phyloP scores from a whole-genome alignment of 2,329 filamentous ascomycete genomes.

The Hypoxylon sp. region DNA sequence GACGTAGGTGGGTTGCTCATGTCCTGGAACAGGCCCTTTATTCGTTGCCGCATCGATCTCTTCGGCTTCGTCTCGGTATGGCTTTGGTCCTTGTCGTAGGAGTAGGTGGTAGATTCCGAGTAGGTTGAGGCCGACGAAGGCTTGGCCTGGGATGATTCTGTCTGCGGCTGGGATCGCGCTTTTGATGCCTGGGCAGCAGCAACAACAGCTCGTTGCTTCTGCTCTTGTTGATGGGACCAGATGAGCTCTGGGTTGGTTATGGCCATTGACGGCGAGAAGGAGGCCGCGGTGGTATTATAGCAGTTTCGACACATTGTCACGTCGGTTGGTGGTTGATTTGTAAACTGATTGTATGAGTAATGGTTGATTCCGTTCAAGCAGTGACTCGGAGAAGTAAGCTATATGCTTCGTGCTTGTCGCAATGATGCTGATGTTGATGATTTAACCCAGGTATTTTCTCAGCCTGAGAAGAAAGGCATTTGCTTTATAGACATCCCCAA shows the following conservation, averaged over 20 bases:
- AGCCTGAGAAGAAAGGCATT: constrained; percentile 28
- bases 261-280: constrained; percentile 39
- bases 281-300: constrained; percentile 27
- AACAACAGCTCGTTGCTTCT: constrained; percentile 30
- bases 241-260: constrained; percentile 44
- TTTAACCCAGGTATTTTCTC: not conserved
- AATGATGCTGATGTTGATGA: constrained; percentile 8
- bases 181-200: constrained; percentile 1
- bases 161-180: not conserved
- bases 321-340: constrained; percentile 4
- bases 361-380: not conserved
- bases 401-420: not conserved
- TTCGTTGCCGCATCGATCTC: constrained; percentile 37
- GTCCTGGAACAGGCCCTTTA: constrained; percentile 32
- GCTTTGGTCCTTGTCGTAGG: constrained; percentile 40
- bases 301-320: constrained; percentile 35
- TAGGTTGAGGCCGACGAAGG: constrained; percentile 40
- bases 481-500: constrained; percentile 27
- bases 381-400: not conserved
- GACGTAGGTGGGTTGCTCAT: constrained; percentile 25
- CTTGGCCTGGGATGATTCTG: constrained; percentile 12
- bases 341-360: not conserved
- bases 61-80: constrained; percentile 23
- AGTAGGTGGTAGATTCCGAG: constrained; percentile 42
- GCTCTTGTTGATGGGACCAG: constrained; percentile 41